Percentiles rank a stretch among this genome's conserved stretches.
phyloP scores from a whole-genome alignment of 495 filamentous ascomycete genomes.

The Ascobolus immersus region DNA sequence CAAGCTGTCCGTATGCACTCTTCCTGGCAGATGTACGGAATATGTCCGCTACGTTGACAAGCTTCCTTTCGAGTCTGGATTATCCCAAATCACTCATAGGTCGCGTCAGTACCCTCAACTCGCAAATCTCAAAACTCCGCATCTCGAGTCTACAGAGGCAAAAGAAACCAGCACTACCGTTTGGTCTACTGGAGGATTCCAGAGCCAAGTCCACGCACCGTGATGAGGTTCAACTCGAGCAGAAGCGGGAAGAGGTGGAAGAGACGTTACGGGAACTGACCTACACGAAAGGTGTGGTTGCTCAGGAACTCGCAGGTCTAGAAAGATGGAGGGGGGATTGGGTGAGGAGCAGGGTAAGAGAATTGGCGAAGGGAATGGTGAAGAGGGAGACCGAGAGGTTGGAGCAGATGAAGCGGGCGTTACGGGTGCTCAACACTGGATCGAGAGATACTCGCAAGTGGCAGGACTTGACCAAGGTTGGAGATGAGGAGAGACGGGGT shows the following conservation, averaged over 20 bases:
- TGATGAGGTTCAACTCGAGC: slow-evolving; percentile 51
- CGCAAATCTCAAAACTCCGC: slow-evolving; percentile 44
- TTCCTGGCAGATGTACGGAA: slow-evolving; percentile 14
- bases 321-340: slow-evolving; percentile 62
- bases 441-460: too few relatives aligned
- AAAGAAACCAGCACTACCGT: slow-evolving; percentile 48
- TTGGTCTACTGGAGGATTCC: slow-evolving; percentile 71
- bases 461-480: too few relatives aligned
- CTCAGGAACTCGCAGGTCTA: slow-evolving; percentile 76
- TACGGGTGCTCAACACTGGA: slow-evolving; percentile 34
- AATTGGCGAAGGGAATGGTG: slow-evolving; percentile 53
- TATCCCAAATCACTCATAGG: neutral
- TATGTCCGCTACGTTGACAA: slow-evolving; percentile 8
- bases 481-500: too few relatives aligned
- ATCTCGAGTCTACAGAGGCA: slow-evolving; percentile 38
- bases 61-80: too few relatives aligned
- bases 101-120: slow-evolving; percentile 30
- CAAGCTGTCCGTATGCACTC: too few relatives aligned
- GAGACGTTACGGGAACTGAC: slow-evolving; percentile 48
- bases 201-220: slow-evolving; percentile 45
- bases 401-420: slow-evolving; percentile 53
- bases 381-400: slow-evolving; percentile 53
- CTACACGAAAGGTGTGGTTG: slow-evolving; percentile 83
- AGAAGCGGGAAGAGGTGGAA: slow-evolving; percentile 35
- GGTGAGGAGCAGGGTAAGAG: slow-evolving; percentile 43